A percentile compares a stretch with the other conserved stretches of the same genome.
These are phyloP conservation scores for Osmanthus fragrans DNA, from an alignment of 257 asterid species.

Conservation along the genomic window DNA sequence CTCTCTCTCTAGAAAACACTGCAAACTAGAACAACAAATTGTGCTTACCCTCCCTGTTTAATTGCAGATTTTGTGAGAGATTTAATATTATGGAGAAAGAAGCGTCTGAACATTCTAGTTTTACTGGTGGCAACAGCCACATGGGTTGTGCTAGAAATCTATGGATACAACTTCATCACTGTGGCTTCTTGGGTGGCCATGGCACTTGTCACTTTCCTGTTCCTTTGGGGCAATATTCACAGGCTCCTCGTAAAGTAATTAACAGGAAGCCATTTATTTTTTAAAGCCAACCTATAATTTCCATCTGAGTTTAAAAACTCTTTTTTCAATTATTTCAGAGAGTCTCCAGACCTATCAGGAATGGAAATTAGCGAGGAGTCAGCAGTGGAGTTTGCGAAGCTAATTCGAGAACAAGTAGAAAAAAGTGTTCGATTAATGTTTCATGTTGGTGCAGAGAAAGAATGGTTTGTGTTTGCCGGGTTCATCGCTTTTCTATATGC, in stretches of 20 bases:
- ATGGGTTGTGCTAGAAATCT: conserved; percentile 53
- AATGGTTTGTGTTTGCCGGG: conserved; percentile 51
- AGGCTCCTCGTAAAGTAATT: conserved; percentile 54
- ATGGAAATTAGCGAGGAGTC: conserved; percentile 51
- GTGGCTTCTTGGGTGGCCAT: conserved; percentile 53
- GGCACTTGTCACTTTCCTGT: conserved; percentile 32
- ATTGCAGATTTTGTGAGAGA: conserved; percentile 43
- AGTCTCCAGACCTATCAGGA: conserved; percentile 45
- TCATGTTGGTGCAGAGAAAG: conserved; percentile 46
- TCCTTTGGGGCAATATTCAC: conserved; percentile 51
- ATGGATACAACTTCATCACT: conserved; percentile 43
- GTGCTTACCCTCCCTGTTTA: not conserved
- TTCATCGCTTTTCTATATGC: conserved; percentile 30
- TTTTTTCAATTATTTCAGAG: conserved; percentile 45
- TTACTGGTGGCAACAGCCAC: conserved; percentile 42
- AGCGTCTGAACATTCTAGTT: conserved; percentile 28
- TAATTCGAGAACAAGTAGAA: conserved; percentile 31
- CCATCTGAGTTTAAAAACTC: too few species aligned
- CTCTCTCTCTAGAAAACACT: not conserved
- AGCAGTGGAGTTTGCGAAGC: conserved; percentile 32
- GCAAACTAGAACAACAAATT: not conserved
- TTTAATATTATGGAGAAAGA: conserved; percentile 59
- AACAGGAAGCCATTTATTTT: conserved; percentile 6
- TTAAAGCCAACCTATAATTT: conserved; percentile 33
- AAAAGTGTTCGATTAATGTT: conserved; percentile 39